These are phyloP conservation scores for Hansenula anomala DNA, from an alignment of 1,139 yeast species.

Conservation along the genomic window DNA sequence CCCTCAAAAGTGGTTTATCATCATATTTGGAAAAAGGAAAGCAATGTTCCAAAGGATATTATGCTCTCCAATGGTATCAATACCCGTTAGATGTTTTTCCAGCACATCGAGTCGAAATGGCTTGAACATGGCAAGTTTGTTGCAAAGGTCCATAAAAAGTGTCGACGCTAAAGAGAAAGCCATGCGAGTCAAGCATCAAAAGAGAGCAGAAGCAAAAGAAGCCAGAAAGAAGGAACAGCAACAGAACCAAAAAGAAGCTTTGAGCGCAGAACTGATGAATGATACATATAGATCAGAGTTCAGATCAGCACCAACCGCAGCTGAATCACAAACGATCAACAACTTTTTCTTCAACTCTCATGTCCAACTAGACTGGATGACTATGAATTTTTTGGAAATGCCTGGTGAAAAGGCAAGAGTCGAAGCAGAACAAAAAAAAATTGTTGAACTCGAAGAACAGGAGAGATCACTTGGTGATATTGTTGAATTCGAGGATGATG, in stretches of 20 bases:
- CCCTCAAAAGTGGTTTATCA: no score
- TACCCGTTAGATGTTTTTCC: no score
- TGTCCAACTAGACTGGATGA: conserved; percentile 55
- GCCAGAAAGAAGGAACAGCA: not conserved
- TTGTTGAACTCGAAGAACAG: conserved; percentile 6
- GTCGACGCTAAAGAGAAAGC: no score
- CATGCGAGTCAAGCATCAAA: not conserved
- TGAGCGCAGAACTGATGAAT: conserved; percentile 7
- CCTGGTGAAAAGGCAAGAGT: conserved; percentile 50
- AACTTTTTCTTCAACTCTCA: conserved; percentile 42
- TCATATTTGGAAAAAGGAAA: no score
- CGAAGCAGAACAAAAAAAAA: conserved; percentile 23
- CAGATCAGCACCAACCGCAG: conserved; percentile 33
- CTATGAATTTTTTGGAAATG: conserved; percentile 44
- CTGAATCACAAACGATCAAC: conserved; percentile 24
- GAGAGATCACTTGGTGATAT: not conserved
- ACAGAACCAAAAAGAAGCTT: not conserved
- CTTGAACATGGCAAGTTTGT: no score
- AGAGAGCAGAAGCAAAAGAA: not conserved
- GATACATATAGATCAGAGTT: conserved; percentile 13
- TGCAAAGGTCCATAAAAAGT: no score
- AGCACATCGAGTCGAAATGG: no score
- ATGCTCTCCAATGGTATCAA: no score
- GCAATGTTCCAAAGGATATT: no score
- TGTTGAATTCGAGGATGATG: conserved; percentile 8